phyloP scores from a whole-genome alignment of 129 eudicot species.

The Flaveria brownii region DNA sequence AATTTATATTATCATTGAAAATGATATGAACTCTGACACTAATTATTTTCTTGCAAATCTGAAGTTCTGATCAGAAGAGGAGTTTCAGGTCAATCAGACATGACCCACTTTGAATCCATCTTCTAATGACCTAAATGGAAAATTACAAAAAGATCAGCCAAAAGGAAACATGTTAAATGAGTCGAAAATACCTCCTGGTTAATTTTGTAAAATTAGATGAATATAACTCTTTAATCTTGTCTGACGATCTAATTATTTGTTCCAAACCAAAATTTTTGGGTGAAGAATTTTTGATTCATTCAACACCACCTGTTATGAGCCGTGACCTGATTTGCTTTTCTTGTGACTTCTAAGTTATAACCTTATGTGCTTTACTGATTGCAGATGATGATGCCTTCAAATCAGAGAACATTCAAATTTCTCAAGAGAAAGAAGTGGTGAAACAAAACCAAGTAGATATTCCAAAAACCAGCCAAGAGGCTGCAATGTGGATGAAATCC shows the following conservation, averaged over 20 bases:
- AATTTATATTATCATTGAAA: not conserved
- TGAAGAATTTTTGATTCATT: not conserved
- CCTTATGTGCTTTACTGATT: slow-evolving; percentile 9
- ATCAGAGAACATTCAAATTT: slow-evolving; percentile 37
- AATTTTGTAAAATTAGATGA: not conserved
- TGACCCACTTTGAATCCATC: not conserved
- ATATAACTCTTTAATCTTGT: not conserved
- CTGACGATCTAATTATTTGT: not conserved
- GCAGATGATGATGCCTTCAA: slow-evolving; percentile 69
- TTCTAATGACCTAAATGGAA: not conserved
- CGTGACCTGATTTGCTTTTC: not conserved
- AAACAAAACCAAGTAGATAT: slow-evolving; percentile 47
- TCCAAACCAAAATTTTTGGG: not conserved
- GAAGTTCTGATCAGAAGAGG: not conserved
- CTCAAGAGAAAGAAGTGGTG: slow-evolving; percentile 47
- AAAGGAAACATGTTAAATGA: not conserved
- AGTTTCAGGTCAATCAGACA: not conserved
- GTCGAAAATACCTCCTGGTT: not conserved
- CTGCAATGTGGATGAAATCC: slow-evolving; percentile 56
- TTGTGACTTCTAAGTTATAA: not conserved
- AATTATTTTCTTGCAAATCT: not conserved
- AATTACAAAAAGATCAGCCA: not conserved
- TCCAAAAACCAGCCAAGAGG: slow-evolving; percentile 51
- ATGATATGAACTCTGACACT: not conserved
- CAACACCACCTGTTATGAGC: not conserved